phyloP scores from a whole-genome alignment of 2,329 filamentous ascomycete species.

The Colletotrichum sp. region DNA sequence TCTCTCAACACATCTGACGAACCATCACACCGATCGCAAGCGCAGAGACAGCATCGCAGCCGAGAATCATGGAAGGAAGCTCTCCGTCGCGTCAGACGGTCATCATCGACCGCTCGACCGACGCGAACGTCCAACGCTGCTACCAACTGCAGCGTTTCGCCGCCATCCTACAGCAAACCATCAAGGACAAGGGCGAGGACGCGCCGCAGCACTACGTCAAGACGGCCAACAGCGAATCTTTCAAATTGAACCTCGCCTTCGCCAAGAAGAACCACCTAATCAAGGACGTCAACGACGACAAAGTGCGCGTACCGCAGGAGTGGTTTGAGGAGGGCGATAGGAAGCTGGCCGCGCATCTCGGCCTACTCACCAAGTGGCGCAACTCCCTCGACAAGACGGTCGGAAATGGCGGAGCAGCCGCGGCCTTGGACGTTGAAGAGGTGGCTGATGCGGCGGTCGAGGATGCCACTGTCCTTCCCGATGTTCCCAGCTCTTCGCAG shows the following conservation, averaged over 20 bases:
- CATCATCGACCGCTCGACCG: not conserved
- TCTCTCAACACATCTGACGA: not conserved
- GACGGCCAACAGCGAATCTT: not conserved
- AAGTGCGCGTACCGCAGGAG: not conserved
- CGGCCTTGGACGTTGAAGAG: not conserved
- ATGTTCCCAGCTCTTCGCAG: not conserved
- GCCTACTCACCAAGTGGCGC: not conserved
- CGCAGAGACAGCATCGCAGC: not conserved
- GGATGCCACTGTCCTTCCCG: not conserved
- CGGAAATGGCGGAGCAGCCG: not conserved
- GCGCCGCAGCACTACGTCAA: not conserved
- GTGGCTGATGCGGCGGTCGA: not conserved
- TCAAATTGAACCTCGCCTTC: not conserved
- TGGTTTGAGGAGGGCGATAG: not conserved
- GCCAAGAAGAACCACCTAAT: not conserved
- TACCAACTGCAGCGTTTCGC: not conserved
- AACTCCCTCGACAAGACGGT: not conserved
- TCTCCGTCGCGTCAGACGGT: not conserved
- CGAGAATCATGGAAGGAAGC: not conserved
- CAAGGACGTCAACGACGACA: not conserved
- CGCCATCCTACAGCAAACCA: not conserved
- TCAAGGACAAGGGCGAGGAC: not conserved
- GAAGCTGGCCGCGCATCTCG: not conserved
- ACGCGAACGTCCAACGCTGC: not conserved
- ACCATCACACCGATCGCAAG: not conserved